Percentiles rank a stretch among this genome's conserved stretches.
phyloP scores from a whole-genome alignment of 2,329 filamentous ascomycete genomes.

The Penicillium sp. region DNA sequence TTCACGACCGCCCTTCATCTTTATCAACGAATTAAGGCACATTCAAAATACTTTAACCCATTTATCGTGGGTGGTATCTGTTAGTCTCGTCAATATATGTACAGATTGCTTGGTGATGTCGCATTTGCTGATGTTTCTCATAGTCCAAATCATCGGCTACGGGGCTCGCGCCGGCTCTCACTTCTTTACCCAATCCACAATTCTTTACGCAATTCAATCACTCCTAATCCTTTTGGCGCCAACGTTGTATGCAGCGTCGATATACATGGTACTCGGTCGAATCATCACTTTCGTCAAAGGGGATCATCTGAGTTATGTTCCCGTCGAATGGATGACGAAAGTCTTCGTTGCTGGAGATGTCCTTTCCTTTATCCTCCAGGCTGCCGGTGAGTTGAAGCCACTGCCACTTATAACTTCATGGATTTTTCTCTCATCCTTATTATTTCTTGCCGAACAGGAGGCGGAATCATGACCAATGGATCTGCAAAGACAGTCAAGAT shows the following conservation, averaged over 20 bases:
- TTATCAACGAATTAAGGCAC: constrained; percentile 12
- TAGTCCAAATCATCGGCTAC: constrained; percentile 26
- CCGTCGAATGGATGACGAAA: constrained; percentile 48
- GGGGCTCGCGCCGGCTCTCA: constrained; percentile 19
- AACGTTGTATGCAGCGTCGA: constrained; percentile 51
- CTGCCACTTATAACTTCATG: background rate
- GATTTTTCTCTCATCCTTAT: background rate
- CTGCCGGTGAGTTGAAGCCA: constrained; percentile 13
- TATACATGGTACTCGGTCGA: constrained; percentile 53
- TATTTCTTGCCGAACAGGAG: background rate
- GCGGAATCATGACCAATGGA: constrained; percentile 12
- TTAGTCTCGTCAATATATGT: constrained; percentile 5
- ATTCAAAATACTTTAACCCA: constrained; percentile 16
- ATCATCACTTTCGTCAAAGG: constrained; percentile 45
- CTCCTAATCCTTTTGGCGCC: constrained; percentile 52
- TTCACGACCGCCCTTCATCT: constrained; percentile 13
- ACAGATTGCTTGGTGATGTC: background rate
- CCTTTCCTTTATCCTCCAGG: constrained; percentile 50
- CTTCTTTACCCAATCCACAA: constrained; percentile 11
- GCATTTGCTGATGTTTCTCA: background rate
- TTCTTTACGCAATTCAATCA: constrained; percentile 44
- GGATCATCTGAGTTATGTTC: constrained; percentile 47
- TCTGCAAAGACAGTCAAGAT: background rate
- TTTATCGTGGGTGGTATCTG: constrained; percentile 23
- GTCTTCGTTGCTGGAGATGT: constrained; percentile 53